Base-by-base conservation (phyloP, 2,329 filamentous ascomycete species). In the Paracamarosporium sp. region DNA sequence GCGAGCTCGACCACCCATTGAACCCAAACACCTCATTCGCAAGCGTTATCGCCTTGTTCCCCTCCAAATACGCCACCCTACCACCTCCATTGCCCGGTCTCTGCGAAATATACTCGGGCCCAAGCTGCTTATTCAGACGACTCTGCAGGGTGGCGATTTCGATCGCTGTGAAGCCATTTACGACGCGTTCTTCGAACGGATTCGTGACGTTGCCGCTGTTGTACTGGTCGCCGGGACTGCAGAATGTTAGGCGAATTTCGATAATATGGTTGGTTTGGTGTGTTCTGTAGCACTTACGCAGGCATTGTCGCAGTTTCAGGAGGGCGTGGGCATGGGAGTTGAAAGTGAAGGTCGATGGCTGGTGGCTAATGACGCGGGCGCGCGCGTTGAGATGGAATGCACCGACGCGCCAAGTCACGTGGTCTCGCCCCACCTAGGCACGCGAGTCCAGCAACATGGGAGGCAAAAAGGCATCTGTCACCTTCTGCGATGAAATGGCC, bases 1-100 rank as follows among this genome's bases (percentile, higher is more conserved):
- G 95, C n/a, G 90, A 90, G 55, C 92, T 96, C 9, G 92, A 97
- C 95, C 95, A 99, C 68, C 93, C 93, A 78, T 97, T 97, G 82
- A 97, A 97, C 9, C 93, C 93, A 79, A 97, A 97, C 1, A 97
- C 89, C 75, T 97, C 92, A 70, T 97, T 97, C 53, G 93, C 93
- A 51, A 97, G 88, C 56, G 91, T 90, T 75, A 99, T 99, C 72
- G 91, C 93, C 80, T 99, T 99, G 73, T 98, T 94, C 1, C 93
- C 93, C n/a, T 93, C 88, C 50, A 99, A 84, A 78, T 99, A 99
- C 75, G 96, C 92, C 17, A 99, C 91, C 73, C 91, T 94, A 63
- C 89, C 86, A 48, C 93, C 93, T 9, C 89, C 90, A 12, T 93
- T 90, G 2, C 95, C 95, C 13, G 90, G 83, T 70, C 95, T 86